Conservation (phyloP, 345 rosid species). For the Corchorus olitorius region DNA sequence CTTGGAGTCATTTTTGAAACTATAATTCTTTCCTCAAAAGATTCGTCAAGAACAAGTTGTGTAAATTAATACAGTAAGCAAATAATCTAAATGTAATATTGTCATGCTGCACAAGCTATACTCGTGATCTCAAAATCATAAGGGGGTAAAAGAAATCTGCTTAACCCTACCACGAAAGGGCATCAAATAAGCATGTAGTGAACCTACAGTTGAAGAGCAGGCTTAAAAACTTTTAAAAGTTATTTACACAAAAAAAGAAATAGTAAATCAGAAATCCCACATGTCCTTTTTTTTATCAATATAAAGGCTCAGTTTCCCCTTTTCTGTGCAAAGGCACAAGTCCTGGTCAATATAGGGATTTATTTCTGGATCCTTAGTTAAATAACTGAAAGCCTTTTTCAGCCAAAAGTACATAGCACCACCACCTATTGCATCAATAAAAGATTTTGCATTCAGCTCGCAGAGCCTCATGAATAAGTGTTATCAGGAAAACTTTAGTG, state of each 20-base stretch:
- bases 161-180: not conserved
- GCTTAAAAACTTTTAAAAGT: not conserved
- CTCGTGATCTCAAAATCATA: not conserved
- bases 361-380: no score
- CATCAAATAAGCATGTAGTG: not conserved
- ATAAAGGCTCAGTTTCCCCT: conserved; percentile 4
- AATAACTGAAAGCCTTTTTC: no score
- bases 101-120: not conserved
- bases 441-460: no score
- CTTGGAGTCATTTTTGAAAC: not conserved
- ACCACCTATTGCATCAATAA: no score
- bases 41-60: not conserved
- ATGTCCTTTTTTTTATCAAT: not conserved
- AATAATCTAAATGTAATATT: not conserved
- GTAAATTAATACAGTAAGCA: not conserved
- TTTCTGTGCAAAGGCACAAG: not conserved
- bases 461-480: not conserved
- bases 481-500: not conserved
- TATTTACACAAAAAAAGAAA: not conserved
- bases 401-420: no score
- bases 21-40: not conserved
- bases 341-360: not conserved
- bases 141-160: not conserved
- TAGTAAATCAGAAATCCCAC: not conserved
- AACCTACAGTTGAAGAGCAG: not conserved